Percentiles rank a stretch among this genome's conserved stretches.
Evolutionary conservation across 768 basidiomycete species (phyloP).

Genomic region (Suillus discolor): DNA sequence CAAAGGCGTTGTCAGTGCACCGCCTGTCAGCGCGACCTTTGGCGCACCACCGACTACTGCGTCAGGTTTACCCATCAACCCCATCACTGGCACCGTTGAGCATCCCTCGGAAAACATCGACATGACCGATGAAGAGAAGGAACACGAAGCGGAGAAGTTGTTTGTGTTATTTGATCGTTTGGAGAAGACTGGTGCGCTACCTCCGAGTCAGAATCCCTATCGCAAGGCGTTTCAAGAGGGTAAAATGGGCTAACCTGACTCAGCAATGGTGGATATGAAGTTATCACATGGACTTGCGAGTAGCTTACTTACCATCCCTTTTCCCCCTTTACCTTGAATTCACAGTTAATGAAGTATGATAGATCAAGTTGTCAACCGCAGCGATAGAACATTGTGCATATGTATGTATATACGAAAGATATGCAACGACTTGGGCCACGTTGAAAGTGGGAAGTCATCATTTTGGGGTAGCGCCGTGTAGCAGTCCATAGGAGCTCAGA

Average conservation of each 20-base stretch:
- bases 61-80: slow-evolving; percentile 61
- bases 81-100: slow-evolving; percentile 80
- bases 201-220: slow-evolving; percentile 68
- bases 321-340: neutral
- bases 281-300: neutral
- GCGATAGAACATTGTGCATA: neutral
- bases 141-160: slow-evolving; percentile 88
- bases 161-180: slow-evolving; percentile 91
- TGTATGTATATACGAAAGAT: slow-evolving; percentile 6
- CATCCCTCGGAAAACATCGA: slow-evolving; percentile 41
- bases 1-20: slow-evolving; percentile 78
- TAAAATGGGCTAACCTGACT: slow-evolving; percentile 11
- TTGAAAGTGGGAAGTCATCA: neutral
- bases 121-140: slow-evolving; percentile 97
- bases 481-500: neutral
- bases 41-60: slow-evolving; percentile 36
- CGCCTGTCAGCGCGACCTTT: slow-evolving; percentile 37
- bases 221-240: slow-evolving; percentile 60
- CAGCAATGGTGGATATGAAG: neutral
- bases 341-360: neutral
- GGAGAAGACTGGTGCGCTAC: slow-evolving; percentile 72
- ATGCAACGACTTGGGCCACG: neutral
- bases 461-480: neutral
- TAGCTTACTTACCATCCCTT: neutral
- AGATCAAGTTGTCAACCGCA: neutral